These are phyloP conservation scores for Penicillium sp. DNA, from an alignment of 2,329 filamentous ascomycete species.

Conservation along the genomic window DNA sequence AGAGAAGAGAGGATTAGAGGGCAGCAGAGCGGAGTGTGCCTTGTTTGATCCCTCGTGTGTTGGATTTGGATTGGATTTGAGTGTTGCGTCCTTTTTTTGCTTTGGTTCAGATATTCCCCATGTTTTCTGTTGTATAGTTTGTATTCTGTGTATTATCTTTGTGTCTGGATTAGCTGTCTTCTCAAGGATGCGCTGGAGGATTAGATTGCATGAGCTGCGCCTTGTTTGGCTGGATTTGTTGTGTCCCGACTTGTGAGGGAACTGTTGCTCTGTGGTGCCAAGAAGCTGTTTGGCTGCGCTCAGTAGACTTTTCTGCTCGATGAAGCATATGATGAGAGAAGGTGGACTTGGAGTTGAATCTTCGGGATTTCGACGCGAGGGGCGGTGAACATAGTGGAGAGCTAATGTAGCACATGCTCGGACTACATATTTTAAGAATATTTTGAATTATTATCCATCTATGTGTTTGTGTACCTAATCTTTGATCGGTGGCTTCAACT, in stretches of 20 bases:
- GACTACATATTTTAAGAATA: not conserved
- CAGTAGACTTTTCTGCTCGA: not conserved
- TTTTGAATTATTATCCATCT: not conserved
- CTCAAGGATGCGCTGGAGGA: not conserved
- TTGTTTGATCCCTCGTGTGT: constrained; percentile 20
- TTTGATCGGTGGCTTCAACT: not conserved
- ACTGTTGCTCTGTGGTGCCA: not conserved
- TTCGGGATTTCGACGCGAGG: not conserved
- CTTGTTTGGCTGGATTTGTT: not conserved
- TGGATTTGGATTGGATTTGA: constrained; percentile 1
- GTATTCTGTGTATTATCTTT: not conserved
- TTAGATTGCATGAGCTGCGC: not conserved
- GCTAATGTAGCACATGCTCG: not conserved
- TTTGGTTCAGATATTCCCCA: constrained; percentile 15
- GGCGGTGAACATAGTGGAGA: not conserved
- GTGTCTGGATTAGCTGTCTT: not conserved
- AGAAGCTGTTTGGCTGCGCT: too few relatives aligned
- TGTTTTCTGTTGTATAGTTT: constrained; percentile 6
- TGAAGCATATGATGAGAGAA: not conserved
- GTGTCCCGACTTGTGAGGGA: not conserved
- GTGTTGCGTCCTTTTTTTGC: not conserved
- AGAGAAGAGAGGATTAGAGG: constrained; percentile 39
- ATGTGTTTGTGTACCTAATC: not conserved
- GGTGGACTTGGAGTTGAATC: not conserved
- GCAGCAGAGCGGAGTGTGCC: constrained; percentile 32